phyloP scores from a whole-genome alignment of 1,139 yeast genomes.

The Lodderomyces metapsilosis region DNA sequence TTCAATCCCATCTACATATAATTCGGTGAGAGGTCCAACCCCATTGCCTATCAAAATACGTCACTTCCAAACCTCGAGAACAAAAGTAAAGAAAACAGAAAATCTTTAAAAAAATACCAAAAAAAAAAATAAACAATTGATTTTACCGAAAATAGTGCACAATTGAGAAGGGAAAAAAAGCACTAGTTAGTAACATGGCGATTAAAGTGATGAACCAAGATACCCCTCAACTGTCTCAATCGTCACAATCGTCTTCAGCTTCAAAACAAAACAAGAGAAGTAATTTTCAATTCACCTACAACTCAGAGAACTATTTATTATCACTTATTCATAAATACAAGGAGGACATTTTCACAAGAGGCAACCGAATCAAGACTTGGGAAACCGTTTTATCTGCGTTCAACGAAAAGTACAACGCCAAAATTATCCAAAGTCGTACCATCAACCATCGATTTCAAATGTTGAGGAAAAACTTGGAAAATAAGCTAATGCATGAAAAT shows the following conservation, averaged over 20 bases:
- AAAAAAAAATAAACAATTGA: not conserved
- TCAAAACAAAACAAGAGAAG: conserved; percentile 13
- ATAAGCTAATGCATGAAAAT: conserved; percentile 19
- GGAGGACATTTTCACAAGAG: conserved; percentile 28
- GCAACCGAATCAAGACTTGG: conserved; percentile 31
- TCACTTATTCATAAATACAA: conserved; percentile 21
- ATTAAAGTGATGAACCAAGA: not conserved
- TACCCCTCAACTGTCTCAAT: not conserved
- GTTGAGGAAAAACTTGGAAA: conserved; percentile 24
- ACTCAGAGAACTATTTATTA: conserved; percentile 24
- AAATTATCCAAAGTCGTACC: conserved; percentile 29
- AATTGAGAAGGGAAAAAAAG: not conserved
- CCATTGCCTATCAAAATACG: not conserved
- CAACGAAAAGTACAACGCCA: conserved; percentile 20
- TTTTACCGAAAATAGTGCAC: not conserved
- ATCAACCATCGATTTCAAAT: conserved; percentile 28
- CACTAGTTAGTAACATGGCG: not conserved
- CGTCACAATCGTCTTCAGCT: not conserved
- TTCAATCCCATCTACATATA: no score
- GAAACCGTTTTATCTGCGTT: conserved; percentile 24
- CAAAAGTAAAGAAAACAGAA: no score
- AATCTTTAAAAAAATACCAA: not conserved
- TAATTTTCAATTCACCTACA: conserved; percentile 28
- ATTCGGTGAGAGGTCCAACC: no score
- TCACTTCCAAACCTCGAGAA: no score